Evolutionary conservation across 2,329 filamentous ascomycete species (phyloP), one percentile per base, ranked within the genome.

Genomic region (Pseudodiploospora longispora): DNA sequence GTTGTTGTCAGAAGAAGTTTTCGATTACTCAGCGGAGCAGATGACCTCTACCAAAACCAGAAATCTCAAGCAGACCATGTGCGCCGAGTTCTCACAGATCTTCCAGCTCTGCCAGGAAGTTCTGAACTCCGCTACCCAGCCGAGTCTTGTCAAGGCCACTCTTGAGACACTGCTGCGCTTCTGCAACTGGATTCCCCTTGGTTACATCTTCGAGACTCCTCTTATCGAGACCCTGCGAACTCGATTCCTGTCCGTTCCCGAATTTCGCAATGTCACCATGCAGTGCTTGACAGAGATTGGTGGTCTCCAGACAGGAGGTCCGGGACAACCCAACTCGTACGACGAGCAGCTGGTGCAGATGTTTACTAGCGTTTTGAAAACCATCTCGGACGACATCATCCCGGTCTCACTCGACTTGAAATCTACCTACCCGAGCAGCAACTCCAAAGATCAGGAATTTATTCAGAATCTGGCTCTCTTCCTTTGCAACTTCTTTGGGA

Each of bases 31-130:
- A 1, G 88, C 91, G 52, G 93, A 98, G 61, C 88, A 96, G 65
- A 96, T 98, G 91, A 98, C 93, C n/a, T 96, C 91, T 33, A 80
- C 85, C 47, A 98, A 98, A 74, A 95, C 90, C 35, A 83, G 90
- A 59, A 95, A 94, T 65, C 75, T 98, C 51, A 98, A 98, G 75
- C 91, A 90, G 55, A 95, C 88, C 53, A 98, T 98, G 93, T 96
- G 90, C 67, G 84, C 90, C 62, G 93, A 98, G 68, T 98, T 98
- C 66, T 96, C 94, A 1, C 87, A 89, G 45, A 98, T 98, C 61
- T 98, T 97, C 72, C 87, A 95, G 68, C 80, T 98, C 31, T 98
- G 94, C 71, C 90, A 89, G 40, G 91, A 98, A 64, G 91, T 98
- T 42, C 75, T 98, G 53, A 88, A 84, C 56, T 93, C 87, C 30